These are phyloP conservation scores for Chalara sp. DNA, from an alignment of 2,329 filamentous ascomycete species.

Conservation along the genomic window DNA sequence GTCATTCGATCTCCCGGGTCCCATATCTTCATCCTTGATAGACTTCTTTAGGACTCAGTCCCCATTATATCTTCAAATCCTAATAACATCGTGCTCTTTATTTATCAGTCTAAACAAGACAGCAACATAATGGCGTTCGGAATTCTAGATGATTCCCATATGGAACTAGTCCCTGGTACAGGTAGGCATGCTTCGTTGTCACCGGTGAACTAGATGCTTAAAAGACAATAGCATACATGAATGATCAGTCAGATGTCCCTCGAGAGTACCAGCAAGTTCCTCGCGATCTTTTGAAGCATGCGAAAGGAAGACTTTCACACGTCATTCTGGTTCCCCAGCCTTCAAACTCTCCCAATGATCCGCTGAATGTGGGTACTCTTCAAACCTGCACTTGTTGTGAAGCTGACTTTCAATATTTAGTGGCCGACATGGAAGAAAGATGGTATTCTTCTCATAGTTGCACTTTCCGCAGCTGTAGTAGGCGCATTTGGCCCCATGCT, in stretches of 20 bases:
- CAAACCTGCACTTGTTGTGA: not conserved
- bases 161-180: constrained; percentile 42
- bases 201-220: not conserved
- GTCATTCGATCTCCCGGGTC: no score
- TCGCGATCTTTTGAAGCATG: constrained; percentile 26
- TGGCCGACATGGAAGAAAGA: constrained; percentile 41
- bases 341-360: constrained; percentile 41
- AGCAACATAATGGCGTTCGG: constrained; percentile 36
- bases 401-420: constrained; percentile 12
- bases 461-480: constrained; percentile 39
- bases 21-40: no score
- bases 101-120: not conserved
- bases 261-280: constrained; percentile 37
- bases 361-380: constrained; percentile 34
- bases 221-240: constrained; percentile 32
- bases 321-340: constrained; percentile 34
- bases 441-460: constrained; percentile 37
- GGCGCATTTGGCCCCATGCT: constrained; percentile 47
- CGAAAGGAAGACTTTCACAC: constrained; percentile 14
- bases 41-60: no score
- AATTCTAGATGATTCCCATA: constrained; percentile 37
- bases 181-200: constrained; percentile 24
- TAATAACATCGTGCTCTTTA: no score
- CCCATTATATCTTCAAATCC: no score
- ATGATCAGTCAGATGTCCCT: constrained; percentile 39